Evolutionary conservation across 2,329 filamentous ascomycete species (phyloP).

Genomic region (Aplosporella prunicola): DNA sequence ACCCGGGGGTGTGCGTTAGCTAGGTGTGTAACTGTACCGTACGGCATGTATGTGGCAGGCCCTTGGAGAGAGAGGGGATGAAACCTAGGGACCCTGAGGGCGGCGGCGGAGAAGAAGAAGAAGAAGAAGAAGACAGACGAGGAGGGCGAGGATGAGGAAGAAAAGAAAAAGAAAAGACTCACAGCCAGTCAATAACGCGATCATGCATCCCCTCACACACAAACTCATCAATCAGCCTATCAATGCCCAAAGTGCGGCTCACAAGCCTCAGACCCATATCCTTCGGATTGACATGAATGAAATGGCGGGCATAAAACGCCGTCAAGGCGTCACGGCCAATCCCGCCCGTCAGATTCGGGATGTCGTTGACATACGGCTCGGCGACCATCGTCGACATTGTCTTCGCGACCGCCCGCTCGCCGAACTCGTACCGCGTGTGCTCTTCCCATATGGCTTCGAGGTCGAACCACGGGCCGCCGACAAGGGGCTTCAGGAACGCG

Average conservation of each 20-base stretch:
- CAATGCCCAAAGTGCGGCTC: constrained; percentile 61
- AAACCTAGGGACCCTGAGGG: not conserved
- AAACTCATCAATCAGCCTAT: constrained; percentile 47
- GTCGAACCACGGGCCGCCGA: constrained; percentile 60
- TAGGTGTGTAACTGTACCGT: too few species aligned
- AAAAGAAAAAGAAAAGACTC: constrained; percentile 46
- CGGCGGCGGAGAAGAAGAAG: too few species aligned
- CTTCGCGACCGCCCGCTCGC: constrained; percentile 54
- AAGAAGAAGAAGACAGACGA: too few species aligned
- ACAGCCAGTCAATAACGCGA: constrained; percentile 25
- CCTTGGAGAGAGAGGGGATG: not conserved
- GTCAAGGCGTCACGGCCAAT: constrained; percentile 55
- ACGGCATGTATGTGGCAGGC: constrained; percentile 17
- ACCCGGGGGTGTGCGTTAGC: too few species aligned
- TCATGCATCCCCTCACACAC: constrained; percentile 19
- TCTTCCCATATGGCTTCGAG: constrained; percentile 73
- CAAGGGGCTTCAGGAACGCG: constrained; percentile 52
- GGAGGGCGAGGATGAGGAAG: not conserved
- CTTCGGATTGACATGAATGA: constrained; percentile 62
- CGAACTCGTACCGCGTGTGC: constrained; percentile 64
- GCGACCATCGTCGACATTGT: constrained; percentile 78
- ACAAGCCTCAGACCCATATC: constrained; percentile 61
- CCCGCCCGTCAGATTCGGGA: constrained; percentile 61
- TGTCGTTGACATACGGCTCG: constrained; percentile 70
- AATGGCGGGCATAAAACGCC: constrained; percentile 62